Percentiles rank a stretch among this genome's conserved stretches.
Evolutionary conservation across 169 alveolate species (phyloP).

Genomic region (Plasmodium inui): DNA sequence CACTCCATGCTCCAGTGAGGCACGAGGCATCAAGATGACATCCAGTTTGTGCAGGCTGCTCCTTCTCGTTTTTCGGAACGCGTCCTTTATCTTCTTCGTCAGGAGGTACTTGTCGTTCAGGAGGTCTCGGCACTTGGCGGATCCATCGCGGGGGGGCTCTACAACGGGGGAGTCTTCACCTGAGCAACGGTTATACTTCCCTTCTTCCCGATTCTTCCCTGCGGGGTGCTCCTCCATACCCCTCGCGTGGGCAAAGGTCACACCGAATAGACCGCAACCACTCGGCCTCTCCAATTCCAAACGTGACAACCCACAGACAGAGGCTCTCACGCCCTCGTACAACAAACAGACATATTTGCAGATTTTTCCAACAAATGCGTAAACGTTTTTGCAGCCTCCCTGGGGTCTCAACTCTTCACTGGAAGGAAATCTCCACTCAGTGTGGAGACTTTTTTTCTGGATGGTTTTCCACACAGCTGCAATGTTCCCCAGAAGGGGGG

Average conservation of each 20-base stretch:
- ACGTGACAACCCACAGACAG: not conserved
- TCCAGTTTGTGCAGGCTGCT: not conserved
- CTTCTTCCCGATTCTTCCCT: not conserved
- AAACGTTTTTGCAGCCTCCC: not conserved
- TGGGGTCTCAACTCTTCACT: not conserved
- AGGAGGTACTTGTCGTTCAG: slow-evolving; percentile 34
- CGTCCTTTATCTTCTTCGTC: slow-evolving; percentile 54
- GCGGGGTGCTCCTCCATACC: not conserved
- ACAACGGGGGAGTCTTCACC: not conserved
- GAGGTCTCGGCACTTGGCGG: not conserved
- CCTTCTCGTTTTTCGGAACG: slow-evolving; percentile 4
- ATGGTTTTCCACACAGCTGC: not conserved
- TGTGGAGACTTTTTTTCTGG: not conserved
- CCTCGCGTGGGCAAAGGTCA: not conserved
- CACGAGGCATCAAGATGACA: slow-evolving; percentile 16
- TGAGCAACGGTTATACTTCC: not conserved
- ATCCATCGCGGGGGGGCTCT: not conserved
- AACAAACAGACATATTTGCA: not conserved
- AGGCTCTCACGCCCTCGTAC: not conserved
- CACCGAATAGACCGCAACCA: not conserved
- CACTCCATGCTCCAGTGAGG: not conserved
- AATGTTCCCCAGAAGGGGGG: not conserved
- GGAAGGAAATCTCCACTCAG: not conserved
- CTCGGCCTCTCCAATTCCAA: not conserved
- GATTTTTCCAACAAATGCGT: not conserved